Percentiles rank a stretch among this genome's conserved stretches.
phyloP scores from a whole-genome alignment of 2,329 filamentous ascomycete species.

The Hypoxylon sp. region DNA sequence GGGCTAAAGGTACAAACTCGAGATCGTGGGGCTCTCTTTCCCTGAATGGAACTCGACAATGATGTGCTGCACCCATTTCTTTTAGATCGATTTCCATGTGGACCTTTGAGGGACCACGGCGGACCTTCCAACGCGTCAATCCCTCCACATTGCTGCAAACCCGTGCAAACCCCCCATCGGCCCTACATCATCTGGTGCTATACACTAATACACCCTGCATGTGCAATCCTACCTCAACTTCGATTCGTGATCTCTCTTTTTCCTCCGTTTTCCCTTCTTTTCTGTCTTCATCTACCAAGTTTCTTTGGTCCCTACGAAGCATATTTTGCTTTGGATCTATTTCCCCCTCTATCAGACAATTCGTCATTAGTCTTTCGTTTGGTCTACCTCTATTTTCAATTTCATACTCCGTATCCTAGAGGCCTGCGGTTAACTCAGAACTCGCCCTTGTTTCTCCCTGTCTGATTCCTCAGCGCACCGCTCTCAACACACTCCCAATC shows the following conservation, averaged over 20 bases:
- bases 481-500: constrained; percentile 41
- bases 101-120: constrained; percentile 24
- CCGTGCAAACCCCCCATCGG: constrained; percentile 18
- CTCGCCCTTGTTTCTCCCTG: constrained; percentile 24
- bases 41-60: constrained; percentile 9
- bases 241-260: constrained; percentile 33
- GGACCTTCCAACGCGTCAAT: constrained; percentile 42
- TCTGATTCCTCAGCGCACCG: constrained; percentile 24
- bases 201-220: constrained; percentile 18
- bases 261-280: constrained; percentile 15
- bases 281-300: constrained; percentile 21
- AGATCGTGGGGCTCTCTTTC: constrained; percentile 16
- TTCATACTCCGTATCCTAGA: constrained; percentile 37
- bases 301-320: constrained; percentile 28
- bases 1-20: not conserved
- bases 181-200: constrained; percentile 22
- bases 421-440: constrained; percentile 26
- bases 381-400: constrained; percentile 28
- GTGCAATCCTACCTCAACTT: constrained; percentile 19
- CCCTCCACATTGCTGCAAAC: constrained; percentile 25
- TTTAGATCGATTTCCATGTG: constrained; percentile 42
- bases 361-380: constrained; percentile 48
- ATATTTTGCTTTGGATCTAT: constrained; percentile 36
- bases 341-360: constrained; percentile 29
- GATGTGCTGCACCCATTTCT: constrained; percentile 19